A percentile compares a stretch with the other conserved stretches of the same genome.
These are phyloP conservation scores for Posidonia australis DNA, from an alignment of 106 monocot species.

Conservation along the genomic window DNA sequence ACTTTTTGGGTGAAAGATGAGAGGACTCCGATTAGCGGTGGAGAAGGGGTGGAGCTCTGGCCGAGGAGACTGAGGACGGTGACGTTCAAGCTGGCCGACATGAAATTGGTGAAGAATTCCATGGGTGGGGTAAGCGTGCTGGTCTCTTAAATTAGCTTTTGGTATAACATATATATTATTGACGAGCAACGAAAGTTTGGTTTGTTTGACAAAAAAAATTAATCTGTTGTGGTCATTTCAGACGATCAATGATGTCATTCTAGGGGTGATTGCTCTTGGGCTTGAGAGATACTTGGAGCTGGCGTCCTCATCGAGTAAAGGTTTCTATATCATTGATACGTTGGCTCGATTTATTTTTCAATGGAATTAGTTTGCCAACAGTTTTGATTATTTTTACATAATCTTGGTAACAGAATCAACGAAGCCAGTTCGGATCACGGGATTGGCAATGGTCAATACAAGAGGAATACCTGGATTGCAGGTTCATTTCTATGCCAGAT, in stretches of 20 bases:
- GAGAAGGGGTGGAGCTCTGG: conserved; percentile 23
- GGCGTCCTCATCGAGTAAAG: conserved; percentile 2
- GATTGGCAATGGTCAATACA: conserved; percentile 19
- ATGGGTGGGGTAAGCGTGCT: conserved; percentile 11
- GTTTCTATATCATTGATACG: not conserved
- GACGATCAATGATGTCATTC: conserved; percentile 27
- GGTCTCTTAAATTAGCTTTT: not conserved
- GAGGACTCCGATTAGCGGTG: conserved; percentile 16
- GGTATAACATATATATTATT: not conserved
- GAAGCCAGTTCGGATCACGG: conserved; percentile 8
- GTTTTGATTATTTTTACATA: not conserved
- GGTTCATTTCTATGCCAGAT: conserved; percentile 9
- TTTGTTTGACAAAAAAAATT: too few species aligned
- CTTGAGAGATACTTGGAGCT: conserved; percentile 14
- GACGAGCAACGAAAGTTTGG: too few species aligned
- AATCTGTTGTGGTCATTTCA: not conserved
- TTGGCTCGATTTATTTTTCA: not conserved
- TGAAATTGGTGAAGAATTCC: conserved; percentile 8
- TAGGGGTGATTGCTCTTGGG: conserved; percentile 17
- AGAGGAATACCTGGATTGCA: conserved; percentile 14
- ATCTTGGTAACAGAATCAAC: conserved; percentile 1
- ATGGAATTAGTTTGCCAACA: not conserved
- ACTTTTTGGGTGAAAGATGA: conserved; percentile 17
- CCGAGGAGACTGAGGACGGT: conserved; percentile 10
- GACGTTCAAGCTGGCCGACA: conserved; percentile 14